Conservation (phyloP, 1,284 basidiomycete species). For the Peniophora sp. region DNA sequence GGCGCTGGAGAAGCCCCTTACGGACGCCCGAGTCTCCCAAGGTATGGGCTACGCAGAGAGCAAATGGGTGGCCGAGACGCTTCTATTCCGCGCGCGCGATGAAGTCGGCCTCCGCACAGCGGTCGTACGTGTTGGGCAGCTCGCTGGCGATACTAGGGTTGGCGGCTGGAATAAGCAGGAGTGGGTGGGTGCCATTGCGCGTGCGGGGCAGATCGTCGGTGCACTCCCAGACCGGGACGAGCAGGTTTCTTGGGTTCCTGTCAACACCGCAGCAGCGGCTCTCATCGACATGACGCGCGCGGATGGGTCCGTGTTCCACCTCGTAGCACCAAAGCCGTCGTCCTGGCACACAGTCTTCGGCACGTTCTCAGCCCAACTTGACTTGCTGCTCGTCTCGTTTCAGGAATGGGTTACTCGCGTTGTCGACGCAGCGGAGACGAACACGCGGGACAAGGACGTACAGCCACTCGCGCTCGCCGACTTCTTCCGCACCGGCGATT, state of each 20-base stretch:
- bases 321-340: constrained; percentile 10
- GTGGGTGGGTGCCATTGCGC: constrained; percentile 10
- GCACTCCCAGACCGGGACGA: constrained; percentile 3
- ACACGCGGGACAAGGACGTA: neutral
- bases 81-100: neutral
- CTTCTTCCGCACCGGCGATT: neutral
- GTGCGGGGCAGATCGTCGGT: constrained; percentile 3
- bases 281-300: constrained; percentile 17
- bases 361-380: neutral
- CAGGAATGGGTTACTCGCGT: neutral
- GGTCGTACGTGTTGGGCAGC: constrained; percentile 10
- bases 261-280: constrained; percentile 20
- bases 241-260: constrained; percentile 21
- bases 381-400: neutral
- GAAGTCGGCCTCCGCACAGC: neutral
- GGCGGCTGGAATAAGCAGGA: constrained; percentile 11
- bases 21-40: neutral
- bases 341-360: neutral
- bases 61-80: constrained; percentile 1
- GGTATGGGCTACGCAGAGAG: constrained; percentile 29
- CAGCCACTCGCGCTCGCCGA: neutral
- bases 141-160: constrained; percentile 5
- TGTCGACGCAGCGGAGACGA: neutral
- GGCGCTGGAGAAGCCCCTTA: constrained; percentile 10
- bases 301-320: constrained; percentile 9